Evolutionary conservation across 306 rosid genomes (phyloP).

Genomic region (Geum urbanum): DNA sequence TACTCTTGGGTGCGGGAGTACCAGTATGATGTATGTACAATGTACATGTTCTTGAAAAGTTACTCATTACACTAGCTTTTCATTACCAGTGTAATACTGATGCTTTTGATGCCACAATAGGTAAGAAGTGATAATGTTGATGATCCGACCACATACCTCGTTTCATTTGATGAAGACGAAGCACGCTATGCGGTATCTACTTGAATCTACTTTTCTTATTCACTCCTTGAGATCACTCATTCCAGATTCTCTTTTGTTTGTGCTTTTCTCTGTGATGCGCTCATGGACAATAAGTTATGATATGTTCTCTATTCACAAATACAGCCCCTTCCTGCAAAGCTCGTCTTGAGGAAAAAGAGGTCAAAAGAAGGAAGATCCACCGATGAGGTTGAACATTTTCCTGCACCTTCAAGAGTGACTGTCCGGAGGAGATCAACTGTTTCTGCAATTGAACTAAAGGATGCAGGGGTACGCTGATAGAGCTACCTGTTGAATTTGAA

Average conservation of each 20-base stretch:
- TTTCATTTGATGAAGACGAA: constrained; percentile 75
- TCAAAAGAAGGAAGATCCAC: constrained; percentile 79
- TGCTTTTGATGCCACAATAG: constrained; percentile 35
- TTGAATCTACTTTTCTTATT: constrained; percentile 17
- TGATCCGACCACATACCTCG: constrained; percentile 78
- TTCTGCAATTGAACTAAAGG: constrained; percentile 70
- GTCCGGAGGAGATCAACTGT: constrained; percentile 70
- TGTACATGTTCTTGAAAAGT: constrained; percentile 15
- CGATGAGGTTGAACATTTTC: constrained; percentile 87
- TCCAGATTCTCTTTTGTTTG: not conserved
- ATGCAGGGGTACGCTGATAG: constrained; percentile 57
- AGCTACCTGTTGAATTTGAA: constrained; percentile 15
- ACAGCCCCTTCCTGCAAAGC: constrained; percentile 97
- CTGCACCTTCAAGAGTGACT: constrained; percentile 70
- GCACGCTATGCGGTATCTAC: constrained; percentile 78
- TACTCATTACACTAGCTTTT: not conserved
- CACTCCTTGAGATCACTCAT: not conserved
- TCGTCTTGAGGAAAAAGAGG: constrained; percentile 84
- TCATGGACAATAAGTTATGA: constrained; percentile 1
- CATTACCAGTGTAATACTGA: not conserved
- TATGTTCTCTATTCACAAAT: constrained; percentile 22
- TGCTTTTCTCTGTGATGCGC: not conserved
- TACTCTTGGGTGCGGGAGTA: constrained; percentile 93
- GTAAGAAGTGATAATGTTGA: constrained; percentile 82
- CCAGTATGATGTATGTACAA: constrained; percentile 76